These are phyloP conservation scores for Aureococcus anophagefferens DNA, from an alignment of 108 stramenopile genomes.

Conservation along the genomic window DNA sequence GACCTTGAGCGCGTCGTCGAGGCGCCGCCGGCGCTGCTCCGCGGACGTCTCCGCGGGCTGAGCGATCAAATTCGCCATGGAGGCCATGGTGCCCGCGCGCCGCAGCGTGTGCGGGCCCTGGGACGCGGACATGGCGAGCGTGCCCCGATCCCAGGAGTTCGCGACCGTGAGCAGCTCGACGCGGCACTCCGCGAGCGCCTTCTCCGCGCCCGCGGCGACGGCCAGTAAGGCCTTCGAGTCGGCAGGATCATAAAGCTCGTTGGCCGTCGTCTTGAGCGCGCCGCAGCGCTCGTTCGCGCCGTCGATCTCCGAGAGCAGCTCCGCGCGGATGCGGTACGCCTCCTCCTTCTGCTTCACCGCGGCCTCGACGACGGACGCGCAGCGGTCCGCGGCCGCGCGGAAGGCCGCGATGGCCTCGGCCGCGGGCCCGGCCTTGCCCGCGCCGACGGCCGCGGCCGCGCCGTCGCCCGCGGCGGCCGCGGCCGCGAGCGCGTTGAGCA, in stretches of 20 bases:
- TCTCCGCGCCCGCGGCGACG: background rate
- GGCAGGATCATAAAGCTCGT: background rate
- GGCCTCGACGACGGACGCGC: background rate
- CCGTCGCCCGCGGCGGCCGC: background rate
- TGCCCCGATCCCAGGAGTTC: background rate
- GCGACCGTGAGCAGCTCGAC: background rate
- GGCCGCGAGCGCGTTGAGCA: background rate
- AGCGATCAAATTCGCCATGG: no score
- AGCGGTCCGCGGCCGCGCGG: background rate
- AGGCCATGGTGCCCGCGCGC: background rate
- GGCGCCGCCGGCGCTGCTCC: background rate
- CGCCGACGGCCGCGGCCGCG: background rate
- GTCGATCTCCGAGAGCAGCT: conserved; percentile 6
- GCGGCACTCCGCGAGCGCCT: background rate
- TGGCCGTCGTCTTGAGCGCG: background rate
- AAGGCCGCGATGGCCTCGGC: background rate
- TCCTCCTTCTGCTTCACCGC: conserved; percentile 6
- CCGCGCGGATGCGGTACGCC: conserved; percentile 6
- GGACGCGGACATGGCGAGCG: background rate
- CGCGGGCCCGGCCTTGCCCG: background rate
- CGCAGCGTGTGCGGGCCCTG: conserved; percentile 1
- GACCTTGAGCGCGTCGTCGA: background rate
- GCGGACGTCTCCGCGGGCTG: background rate
- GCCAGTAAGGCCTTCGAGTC: background rate
- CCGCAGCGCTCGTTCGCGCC: background rate